Base-by-base conservation (phyloP, 495 filamentous ascomycete genomes). In the Daldinia bambusicola region DNA sequence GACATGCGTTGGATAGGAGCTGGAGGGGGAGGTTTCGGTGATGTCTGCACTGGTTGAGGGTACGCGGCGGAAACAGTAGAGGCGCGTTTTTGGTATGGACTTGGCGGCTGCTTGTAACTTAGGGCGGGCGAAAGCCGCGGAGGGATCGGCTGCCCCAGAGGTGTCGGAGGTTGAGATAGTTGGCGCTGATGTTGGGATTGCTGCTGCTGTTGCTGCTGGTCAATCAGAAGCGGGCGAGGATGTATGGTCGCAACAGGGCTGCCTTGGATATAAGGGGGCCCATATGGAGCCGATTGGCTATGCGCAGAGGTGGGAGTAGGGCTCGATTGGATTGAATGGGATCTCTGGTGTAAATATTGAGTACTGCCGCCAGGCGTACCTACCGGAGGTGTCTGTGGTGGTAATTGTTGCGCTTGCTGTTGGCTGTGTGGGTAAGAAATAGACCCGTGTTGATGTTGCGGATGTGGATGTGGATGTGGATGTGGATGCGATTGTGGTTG, bases 251-350 rank as follows among this genome's bases (percentile, higher is more conserved):
- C 76, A n/a, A 86, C 75, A 20, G 88, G 88, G 64, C 87, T 89
- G 32, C 84, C 84, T 57, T 86, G 86, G 7, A 74, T 72, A 60
- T 82, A 85, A 36, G 84, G 80, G 43, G 78, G 72, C 16, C 81
- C 82, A 61, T 84, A 86, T 9, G 84, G 79, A 31, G 76, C 76
- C 20, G 80, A 79, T 73, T 87, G 87, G 74, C 84, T 83, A 32
- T 87, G 85, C 14, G 84, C 82, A 20, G 87, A 89, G 1, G 85
- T 86, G 22, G 87, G 86, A 16, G 87, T 89, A 22, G 87, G 79
- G 16, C 82, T 84, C n/a, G 82, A 86, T 40, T 86, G 82, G 13
- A 83, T 82, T 14, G 82, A 83, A 55, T 81, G 82, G 31, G 83
- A 82, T 67, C 79, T 76, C 63, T 84, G 80, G 13, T 81, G 79